A percentile compares a stretch with the other conserved stretches of the same genome.
phyloP scores from a whole-genome alignment of 768 basidiomycete species.

The Boletus fagicola region DNA sequence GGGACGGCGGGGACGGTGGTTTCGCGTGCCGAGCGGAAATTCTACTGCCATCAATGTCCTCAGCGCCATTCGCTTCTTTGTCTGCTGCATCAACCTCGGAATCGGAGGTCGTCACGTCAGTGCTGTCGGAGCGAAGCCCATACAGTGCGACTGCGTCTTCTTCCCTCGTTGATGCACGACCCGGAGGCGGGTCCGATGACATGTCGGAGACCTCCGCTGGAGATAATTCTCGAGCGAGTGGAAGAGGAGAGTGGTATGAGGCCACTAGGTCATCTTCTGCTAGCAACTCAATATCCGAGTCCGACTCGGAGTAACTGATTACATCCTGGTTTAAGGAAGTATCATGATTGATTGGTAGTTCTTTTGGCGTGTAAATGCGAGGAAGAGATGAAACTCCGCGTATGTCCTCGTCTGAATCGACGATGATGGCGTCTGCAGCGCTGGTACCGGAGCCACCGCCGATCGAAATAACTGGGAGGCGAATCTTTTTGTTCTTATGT shows the following conservation, averaged over 20 bases:
- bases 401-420: slow-evolving; percentile 22
- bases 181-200: neutral
- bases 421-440: slow-evolving; percentile 21
- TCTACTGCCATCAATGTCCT: neutral
- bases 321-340: neutral
- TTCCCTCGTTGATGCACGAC: neutral
- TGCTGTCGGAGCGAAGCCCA: neutral
- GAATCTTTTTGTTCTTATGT: neutral
- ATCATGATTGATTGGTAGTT: neutral
- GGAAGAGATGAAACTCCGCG: neutral
- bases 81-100: slow-evolving; percentile 8
- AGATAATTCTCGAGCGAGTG: slow-evolving; percentile 1
- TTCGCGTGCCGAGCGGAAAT: slow-evolving; percentile 3
- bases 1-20: slow-evolving; percentile 3
- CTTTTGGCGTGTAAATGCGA: neutral
- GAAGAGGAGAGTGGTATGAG: neutral
- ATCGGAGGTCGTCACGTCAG: slow-evolving; percentile 1
- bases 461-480: neutral
- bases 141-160: neutral
- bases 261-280: neutral
- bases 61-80: neutral
- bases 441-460: slow-evolving; percentile 11
- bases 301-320: neutral
- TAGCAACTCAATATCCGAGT: slow-evolving; percentile 14
- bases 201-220: neutral